Base-by-base conservation (phyloP, 257 asterid species). In the Nicotiana sylvestris region DNA sequence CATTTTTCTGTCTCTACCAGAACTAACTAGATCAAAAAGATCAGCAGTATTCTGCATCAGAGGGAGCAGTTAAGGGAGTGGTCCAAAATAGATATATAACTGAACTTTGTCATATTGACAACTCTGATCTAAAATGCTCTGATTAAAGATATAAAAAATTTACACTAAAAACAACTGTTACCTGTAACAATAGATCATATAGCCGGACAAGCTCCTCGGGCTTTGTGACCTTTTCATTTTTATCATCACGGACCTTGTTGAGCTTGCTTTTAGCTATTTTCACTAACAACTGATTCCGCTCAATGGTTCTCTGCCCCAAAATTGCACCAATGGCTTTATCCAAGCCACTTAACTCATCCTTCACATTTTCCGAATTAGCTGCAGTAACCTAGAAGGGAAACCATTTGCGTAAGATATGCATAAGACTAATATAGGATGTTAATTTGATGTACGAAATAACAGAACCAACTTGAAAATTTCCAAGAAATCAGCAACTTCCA, bases 161-260 rank as follows among this genome's bases (percentile, higher is more conserved):
- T 68, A 30, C 53, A 83, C 17, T 60, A 76, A 5, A 76, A 9
- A 53, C 66, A 61, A 49, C 10, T 82, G 82, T 83, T 81, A 90
- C 99, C 95, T 92, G 97, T 82, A 94, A 84, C 82, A 96, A 88
- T 83, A 93, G 95, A 91, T 93, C 98, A 87, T 90, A 96, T 67
- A 96, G 87, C 68, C 97, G 93, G 57, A 96, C 97, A 87, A 96
- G 97, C 92, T 94, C 98, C 87, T 94, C 99, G n/a, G 99, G 99
- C 89, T 91, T 96, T 33, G 98, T 90, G 72, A 90, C 90, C 85
- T 88, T 96, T 81, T 96, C 99, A 87, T 88, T 92, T 85, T 91
- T 96, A 82, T 93, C 99, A 85, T 88, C 97, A 51, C 94, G 94
- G 85, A 78, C 89, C 88, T 91, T 94, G 83, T 85, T 89, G 81